Conservation (phyloP, 257 asterid genomes). For the Asclepias syriaca region DNA sequence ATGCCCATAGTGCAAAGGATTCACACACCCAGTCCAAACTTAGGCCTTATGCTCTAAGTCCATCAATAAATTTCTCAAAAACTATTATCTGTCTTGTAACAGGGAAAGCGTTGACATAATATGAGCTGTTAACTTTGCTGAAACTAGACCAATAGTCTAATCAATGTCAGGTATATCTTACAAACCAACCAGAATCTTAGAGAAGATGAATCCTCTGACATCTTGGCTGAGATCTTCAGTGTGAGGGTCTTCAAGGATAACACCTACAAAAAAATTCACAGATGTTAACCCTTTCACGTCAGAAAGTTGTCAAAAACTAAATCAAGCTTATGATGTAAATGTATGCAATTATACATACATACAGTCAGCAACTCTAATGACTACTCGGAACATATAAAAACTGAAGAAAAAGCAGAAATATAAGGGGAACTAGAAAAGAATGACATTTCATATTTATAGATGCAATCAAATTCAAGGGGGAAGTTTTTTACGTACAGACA, state of each 20-base stretch:
- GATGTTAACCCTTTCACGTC: background rate
- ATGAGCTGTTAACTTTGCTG: background rate
- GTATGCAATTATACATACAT: background rate
- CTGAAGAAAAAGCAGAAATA: background rate
- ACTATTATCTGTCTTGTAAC: background rate
- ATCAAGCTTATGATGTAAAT: background rate
- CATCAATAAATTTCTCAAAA: background rate
- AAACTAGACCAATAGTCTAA: background rate
- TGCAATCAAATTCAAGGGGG: background rate
- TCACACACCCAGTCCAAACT: background rate
- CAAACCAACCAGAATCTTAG: slow-evolving; percentile 77
- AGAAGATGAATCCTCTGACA: slow-evolving; percentile 93
- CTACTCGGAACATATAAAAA: background rate
- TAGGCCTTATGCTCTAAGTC: background rate
- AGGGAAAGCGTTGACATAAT: background rate
- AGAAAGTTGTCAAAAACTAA: background rate
- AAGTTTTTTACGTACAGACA: background rate
- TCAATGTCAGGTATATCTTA: background rate
- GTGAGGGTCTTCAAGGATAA: slow-evolving; percentile 97
- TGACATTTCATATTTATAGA: background rate
- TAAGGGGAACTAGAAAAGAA: background rate
- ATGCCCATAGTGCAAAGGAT: background rate
- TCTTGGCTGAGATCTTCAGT: slow-evolving; percentile 98
- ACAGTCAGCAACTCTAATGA: background rate
- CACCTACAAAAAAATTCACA: slow-evolving; percentile 45